Conservation (phyloP, 1,139 yeast species). For the Kodamaea alishanica region DNA sequence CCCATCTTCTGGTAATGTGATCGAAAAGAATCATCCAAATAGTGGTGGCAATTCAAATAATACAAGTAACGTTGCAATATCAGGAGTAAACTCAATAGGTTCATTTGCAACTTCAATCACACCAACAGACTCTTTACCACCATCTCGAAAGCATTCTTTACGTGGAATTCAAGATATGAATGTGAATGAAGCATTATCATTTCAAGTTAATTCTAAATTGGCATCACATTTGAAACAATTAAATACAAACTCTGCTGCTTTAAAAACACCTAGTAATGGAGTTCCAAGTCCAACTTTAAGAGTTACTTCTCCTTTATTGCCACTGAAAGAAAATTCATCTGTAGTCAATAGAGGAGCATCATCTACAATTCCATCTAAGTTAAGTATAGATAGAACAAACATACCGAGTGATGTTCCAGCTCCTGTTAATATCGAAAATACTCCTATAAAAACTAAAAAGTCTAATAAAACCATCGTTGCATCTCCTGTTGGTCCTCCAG, state of each 20-base stretch:
- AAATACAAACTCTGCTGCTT: background rate
- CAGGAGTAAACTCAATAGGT: background rate
- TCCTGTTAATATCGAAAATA: background rate
- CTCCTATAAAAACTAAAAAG: constrained; percentile 12
- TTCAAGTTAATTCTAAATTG: constrained; percentile 10
- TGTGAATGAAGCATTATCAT: constrained; percentile 12
- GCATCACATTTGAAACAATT: constrained; percentile 5
- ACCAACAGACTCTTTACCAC: constrained; percentile 8
- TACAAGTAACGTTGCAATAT: background rate
- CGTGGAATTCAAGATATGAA: constrained; percentile 8
- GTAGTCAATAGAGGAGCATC: background rate
- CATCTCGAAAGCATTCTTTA: constrained; percentile 14
- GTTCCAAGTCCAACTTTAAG: constrained; percentile 6
- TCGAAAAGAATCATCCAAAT: constrained; percentile 6
- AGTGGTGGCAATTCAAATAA: constrained; percentile 1
- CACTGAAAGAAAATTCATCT: background rate
- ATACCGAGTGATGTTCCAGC: constrained; percentile 6
- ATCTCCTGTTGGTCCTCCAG: constrained; percentile 64
- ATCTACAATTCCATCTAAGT: background rate
- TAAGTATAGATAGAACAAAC: background rate
- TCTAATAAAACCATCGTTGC: constrained; percentile 33
- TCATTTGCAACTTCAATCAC: background rate
- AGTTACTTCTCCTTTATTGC: constrained; percentile 12
- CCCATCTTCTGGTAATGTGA: constrained; percentile 27
- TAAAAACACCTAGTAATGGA: constrained; percentile 1